Conservation (phyloP, 495 filamentous ascomycete species). For the Penicillium cinerascens region DNA sequence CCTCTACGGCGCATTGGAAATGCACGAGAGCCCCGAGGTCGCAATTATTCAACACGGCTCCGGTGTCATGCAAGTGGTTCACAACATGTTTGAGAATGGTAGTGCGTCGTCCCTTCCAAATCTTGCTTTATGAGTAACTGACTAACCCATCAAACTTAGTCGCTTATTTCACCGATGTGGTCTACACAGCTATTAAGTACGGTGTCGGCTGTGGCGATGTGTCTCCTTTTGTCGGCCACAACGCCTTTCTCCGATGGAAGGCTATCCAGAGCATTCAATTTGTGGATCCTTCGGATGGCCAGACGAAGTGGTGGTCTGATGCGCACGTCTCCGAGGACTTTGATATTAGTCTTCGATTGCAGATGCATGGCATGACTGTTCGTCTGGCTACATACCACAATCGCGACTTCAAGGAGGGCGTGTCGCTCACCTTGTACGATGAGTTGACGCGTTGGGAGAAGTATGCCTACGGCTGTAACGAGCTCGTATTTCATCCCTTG, state of each 20-base stretch:
- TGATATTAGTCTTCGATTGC: conserved; percentile 40
- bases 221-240: conserved; percentile 65
- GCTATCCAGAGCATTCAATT: conserved; percentile 59
- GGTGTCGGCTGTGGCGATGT: conserved; percentile 38
- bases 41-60: conserved; percentile 46
- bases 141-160: conserved; percentile 12
- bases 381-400: conserved; percentile 39
- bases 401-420: conserved; percentile 44
- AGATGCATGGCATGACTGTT: conserved; percentile 36
- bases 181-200: conserved; percentile 40
- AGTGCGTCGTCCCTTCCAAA: background rate
- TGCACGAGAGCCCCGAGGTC: conserved; percentile 44
- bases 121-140: background rate
- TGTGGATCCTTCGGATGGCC: conserved; percentile 12
- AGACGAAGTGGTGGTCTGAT: conserved; percentile 43
- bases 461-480: conserved; percentile 35
- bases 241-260: conserved; percentile 75
- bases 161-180: conserved; percentile 43
- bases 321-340: conserved; percentile 43
- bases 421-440: conserved; percentile 46
- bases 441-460: conserved; percentile 46
- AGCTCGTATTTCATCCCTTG: conserved; percentile 56
- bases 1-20: conserved; percentile 44
- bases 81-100: conserved; percentile 44
- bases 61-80: conserved; percentile 45